phyloP scores from a whole-genome alignment of 352 stramenopile genomes.

The Phytophthora lateralis region DNA sequence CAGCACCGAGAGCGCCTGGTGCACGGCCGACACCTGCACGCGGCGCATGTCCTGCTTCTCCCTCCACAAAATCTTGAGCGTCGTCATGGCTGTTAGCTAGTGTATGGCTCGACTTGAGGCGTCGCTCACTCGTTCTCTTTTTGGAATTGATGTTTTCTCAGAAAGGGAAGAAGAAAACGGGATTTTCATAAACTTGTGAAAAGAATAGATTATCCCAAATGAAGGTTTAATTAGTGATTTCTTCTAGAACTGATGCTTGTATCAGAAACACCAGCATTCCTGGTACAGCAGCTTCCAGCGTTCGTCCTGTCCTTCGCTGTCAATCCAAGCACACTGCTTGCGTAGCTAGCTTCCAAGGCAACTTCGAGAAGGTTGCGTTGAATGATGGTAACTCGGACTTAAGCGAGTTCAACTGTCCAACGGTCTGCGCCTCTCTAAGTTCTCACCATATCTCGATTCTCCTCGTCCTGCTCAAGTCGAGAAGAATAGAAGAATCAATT shows the following conservation, averaged over 20 bases:
- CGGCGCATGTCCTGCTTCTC: constrained; percentile 87
- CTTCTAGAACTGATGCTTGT: constrained; percentile 11
- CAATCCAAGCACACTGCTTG: no score
- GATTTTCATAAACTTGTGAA: background rate
- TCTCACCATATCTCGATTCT: constrained; percentile 43
- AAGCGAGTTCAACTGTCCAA: constrained; percentile 18
- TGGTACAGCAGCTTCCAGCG: no score
- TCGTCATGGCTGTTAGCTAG: constrained; percentile 53
- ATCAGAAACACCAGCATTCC: constrained; percentile 19
- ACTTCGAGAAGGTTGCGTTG: constrained; percentile 2
- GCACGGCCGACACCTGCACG: constrained; percentile 73
- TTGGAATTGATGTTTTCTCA: constrained; percentile 12
- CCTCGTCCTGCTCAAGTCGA: constrained; percentile 23
- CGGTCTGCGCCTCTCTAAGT: constrained; percentile 6
- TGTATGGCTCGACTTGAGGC: background rate
- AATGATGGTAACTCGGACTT: constrained; percentile 1
- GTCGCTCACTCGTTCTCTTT: constrained; percentile 1
- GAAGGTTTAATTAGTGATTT: background rate
- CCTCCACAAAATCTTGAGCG: constrained; percentile 85
- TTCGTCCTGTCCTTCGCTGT: no score
- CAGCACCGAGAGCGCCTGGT: constrained; percentile 54
- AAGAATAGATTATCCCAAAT: background rate
- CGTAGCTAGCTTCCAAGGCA: no score
- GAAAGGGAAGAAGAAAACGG: constrained; percentile 8
- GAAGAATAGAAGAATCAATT: constrained; percentile 13